These are phyloP conservation scores for Apiospora saccharicola DNA, from an alignment of 2,329 filamentous ascomycete species.

Conservation along the genomic window DNA sequence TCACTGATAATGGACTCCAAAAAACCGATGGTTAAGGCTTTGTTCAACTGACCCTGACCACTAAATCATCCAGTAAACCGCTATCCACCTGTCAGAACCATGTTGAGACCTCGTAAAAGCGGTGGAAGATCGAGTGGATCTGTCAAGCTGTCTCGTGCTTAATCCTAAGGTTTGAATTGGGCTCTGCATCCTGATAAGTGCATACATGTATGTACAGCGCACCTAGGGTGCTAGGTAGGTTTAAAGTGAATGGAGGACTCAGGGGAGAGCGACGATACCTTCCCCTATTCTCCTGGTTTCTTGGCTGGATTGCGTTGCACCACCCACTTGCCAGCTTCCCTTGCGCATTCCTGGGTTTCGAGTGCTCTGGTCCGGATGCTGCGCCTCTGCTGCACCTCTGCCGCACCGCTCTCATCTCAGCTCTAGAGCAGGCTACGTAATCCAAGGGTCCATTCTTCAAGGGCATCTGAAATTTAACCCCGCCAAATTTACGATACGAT, in stretches of 20 bases:
- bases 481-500: slow-evolving; percentile 6
- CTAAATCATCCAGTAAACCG: not conserved
- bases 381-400: not conserved
- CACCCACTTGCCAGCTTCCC: not conserved
- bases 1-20: slow-evolving; percentile 20
- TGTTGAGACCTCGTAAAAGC: slow-evolving; percentile 19
- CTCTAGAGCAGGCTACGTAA: slow-evolving; percentile 15
- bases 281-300: not conserved
- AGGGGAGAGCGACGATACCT: not conserved
- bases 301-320: not conserved
- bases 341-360: slow-evolving; percentile 4
- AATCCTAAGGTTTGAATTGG: not conserved
- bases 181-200: not conserved
- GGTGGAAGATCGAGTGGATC: slow-evolving; percentile 1
- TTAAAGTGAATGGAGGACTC: too few species aligned
- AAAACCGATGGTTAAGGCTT: slow-evolving; percentile 11
- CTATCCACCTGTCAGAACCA: slow-evolving; percentile 17
- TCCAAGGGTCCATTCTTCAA: slow-evolving; percentile 15
- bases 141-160: not conserved
- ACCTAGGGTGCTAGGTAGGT: not conserved
- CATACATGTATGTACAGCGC: not conserved
- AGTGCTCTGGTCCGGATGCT: not conserved
- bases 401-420: not conserved
- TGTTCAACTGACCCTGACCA: slow-evolving; percentile 1
- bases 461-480: slow-evolving; percentile 19